Evolutionary conservation across 2,329 filamentous ascomycete genomes (phyloP).

Genomic region (Aspergillus calidoustus): DNA sequence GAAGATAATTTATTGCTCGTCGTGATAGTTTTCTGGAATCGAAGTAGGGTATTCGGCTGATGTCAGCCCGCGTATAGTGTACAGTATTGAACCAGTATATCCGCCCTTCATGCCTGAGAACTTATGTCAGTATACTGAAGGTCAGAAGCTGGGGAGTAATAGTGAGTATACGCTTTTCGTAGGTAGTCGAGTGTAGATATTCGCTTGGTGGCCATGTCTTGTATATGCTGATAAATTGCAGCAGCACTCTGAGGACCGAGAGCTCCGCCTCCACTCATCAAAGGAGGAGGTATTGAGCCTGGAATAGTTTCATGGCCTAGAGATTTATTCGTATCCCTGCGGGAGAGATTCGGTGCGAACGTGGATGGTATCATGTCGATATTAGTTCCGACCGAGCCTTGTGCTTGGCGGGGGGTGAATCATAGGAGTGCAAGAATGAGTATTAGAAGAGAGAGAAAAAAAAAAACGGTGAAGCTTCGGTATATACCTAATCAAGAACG

Average conservation of each 20-base stretch:
- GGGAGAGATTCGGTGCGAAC: constrained; percentile 38
- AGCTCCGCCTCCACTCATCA: constrained; percentile 37
- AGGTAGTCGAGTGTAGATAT: constrained; percentile 94
- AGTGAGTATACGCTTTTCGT: constrained; percentile 75
- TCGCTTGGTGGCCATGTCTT: constrained; percentile 85
- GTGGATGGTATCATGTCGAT: constrained; percentile 39
- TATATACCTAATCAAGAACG: neutral
- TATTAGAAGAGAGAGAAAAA: neutral
- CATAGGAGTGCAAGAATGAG: neutral
- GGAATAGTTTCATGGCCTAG: constrained; percentile 32
- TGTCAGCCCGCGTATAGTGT: constrained; percentile 82
- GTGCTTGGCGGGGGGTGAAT: neutral
- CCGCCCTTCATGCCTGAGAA: constrained; percentile 79
- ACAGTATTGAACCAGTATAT: constrained; percentile 99
- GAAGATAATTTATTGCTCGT: constrained; percentile 89
- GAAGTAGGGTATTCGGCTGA: constrained; percentile 83
- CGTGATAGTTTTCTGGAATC: constrained; percentile 82
- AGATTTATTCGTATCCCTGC: constrained; percentile 42
- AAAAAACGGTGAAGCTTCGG: neutral
- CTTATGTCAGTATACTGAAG: constrained; percentile 19
- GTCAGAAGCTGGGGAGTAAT: neutral
- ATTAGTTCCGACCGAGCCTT: neutral
- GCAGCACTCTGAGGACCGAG: constrained; percentile 56
- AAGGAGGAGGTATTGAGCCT: constrained; percentile 35
- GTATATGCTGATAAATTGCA: constrained; percentile 69